Base-by-base conservation (phyloP, 1,284 basidiomycete genomes). In the Earliella scabrosa region DNA sequence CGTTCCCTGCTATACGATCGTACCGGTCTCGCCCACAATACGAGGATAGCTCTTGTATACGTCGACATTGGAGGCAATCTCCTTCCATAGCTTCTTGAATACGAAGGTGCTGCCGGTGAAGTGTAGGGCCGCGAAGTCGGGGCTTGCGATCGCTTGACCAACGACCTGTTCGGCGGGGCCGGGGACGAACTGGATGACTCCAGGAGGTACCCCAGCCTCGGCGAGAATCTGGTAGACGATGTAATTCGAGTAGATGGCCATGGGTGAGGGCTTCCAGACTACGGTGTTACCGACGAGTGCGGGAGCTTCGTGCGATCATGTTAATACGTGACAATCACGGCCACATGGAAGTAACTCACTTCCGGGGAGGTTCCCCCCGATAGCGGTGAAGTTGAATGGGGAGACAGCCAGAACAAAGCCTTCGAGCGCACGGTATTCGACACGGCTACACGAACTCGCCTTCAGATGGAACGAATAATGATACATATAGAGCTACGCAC, bases 331-430 rank as follows among this genome's bases (percentile, higher is more conserved):
- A 18, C 21, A 29, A 4, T 16, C 6, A 16, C 40, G n/a, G 50
- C 44, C n/a, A 14, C 34, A 49, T 45, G 26, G 47, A 2, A 38
- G 27, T 35, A 14, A 73, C 82, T 45, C 59, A 87, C 88, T 78
- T 70, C 83, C 89, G 4, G 86, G 86, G 38, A 98, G 88, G 75
- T 98, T 98, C 23, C 93, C 96, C 53, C 93, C 95, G 61, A 98
- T 98, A 27, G 95, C 95, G 45, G 96, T 97, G 71, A 98, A 99
- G 81, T 99, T 99, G 82, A 99, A 99, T 0, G 97, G 97, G 5
- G 97, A 96, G 39, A 99, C 92, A 14, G 97, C 97, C 48, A 99
- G 85, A 29, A 98, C 93, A 75, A 99, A 99, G 27, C 97, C 97
- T 76, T 99, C 97, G 20, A 99, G 83, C 3, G 97, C 86, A 61